Percentiles rank a stretch among this genome's conserved stretches.
Conservation (phyloP, 495 filamentous ascomycete species). For the Parachaetomium inaequale region DNA sequence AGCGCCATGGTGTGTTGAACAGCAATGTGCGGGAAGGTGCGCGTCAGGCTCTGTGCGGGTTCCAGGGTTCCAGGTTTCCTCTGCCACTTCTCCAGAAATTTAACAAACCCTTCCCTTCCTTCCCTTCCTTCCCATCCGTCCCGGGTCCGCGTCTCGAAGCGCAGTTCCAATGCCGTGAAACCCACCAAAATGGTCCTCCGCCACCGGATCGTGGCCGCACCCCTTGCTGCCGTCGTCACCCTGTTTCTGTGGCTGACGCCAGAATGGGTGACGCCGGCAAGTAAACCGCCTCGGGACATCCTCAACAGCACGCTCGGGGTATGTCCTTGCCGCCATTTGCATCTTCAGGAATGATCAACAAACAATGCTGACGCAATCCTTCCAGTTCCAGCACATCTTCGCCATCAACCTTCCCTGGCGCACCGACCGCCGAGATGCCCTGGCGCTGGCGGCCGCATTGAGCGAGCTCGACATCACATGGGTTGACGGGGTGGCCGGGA, state of each 20-base stretch:
- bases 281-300: slow-evolving; percentile 11
- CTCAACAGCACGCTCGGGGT: slow-evolving; percentile 36
- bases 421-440: slow-evolving; percentile 60
- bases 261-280: neutral
- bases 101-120: too few relatives aligned
- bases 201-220: slow-evolving; percentile 15
- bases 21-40: too few relatives aligned
- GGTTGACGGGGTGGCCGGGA: slow-evolving; percentile 50
- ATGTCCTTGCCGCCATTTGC: neutral
- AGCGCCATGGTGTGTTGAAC: neutral
- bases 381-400: slow-evolving; percentile 59
- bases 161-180: slow-evolving; percentile 9
- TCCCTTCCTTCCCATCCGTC: neutral
- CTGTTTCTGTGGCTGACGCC: slow-evolving; percentile 13
- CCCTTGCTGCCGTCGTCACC: slow-evolving; percentile 1
- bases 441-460: slow-evolving; percentile 51
- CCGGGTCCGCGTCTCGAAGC: neutral
- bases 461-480: slow-evolving; percentile 53
- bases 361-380: neutral
- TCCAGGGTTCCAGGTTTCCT: neutral
- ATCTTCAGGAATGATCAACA: too few relatives aligned
- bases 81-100: neutral
- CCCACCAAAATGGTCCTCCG: slow-evolving; percentile 18
- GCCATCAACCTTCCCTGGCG: slow-evolving; percentile 59
- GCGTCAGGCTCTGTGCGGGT: too few relatives aligned